Base-by-base conservation (phyloP, 495 filamentous ascomycete species). In the Corynascus novoguineensis region DNA sequence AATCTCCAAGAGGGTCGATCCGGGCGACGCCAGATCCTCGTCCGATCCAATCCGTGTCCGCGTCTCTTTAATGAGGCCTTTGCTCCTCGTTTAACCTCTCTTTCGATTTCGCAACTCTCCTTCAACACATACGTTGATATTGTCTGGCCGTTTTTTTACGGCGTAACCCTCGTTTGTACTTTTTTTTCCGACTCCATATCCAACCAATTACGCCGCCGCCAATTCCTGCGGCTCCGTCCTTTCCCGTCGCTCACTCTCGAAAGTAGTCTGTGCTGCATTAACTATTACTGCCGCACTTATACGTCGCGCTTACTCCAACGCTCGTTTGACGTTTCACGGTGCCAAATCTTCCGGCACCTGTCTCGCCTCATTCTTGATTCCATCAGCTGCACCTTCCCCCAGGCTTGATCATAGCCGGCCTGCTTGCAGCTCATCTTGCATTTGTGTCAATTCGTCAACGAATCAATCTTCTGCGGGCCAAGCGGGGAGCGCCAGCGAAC, bases 391-490 rank as follows among this genome's bases (percentile, higher is more conserved):
- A 57, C 14, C 54, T 57, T 34, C 46, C 54, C 54, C 45, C 19
- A 3, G 8, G 7, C 1, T 19, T 35, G 17, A 6, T 12, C 54
- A 42, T 27, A 25, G n/a, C 34, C 35, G 46, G 34, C 53, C 22
- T 40, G 5, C 32, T 38, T 50, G 24, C 25, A 29, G 11, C 17
- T 2, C 47, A 14, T 38, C 54, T 44, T 50, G 58, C 52, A 53
- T 56, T 38, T 50, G 58, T 56, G 58, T 56, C 46, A 55, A 24
- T 25, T 14, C 54, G 24, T 40, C 53, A 57, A 48, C 53, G 59
- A 61, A 61, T 61, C 59, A 57, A 37, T 57, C 25, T 31, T 21
- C 53, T 61, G 58, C 44, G 53, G 59, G 53, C 48, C 51, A 53
- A 60, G 52, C 46, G 46, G 45, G 46, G 38, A 48, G 24, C 19